Evolutionary conservation across 495 filamentous ascomycete genomes (phyloP).

Genomic region (Neurospora sp.): DNA sequence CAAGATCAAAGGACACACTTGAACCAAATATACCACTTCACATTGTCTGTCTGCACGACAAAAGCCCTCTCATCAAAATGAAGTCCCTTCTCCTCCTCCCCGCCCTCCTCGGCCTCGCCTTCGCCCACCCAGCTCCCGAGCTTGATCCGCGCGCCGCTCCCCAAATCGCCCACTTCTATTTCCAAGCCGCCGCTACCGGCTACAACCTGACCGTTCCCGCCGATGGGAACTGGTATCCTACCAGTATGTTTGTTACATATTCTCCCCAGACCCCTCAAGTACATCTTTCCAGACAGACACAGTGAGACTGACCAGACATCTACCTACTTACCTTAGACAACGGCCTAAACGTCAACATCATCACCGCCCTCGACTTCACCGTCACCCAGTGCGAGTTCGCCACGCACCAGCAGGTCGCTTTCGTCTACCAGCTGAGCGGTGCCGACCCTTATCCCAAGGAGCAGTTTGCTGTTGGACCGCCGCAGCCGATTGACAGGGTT

Average conservation of each 20-base stretch:
- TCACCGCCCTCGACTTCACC: slow-evolving; percentile 22
- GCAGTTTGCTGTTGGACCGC: slow-evolving; percentile 22
- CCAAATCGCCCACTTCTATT: slow-evolving; percentile 20
- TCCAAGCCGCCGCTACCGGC: slow-evolving; percentile 18
- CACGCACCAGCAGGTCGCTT: slow-evolving; percentile 9
- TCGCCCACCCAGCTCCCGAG: slow-evolving; percentile 3
- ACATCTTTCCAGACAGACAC: too few species aligned
- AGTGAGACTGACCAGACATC: not conserved
- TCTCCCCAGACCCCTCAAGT: not conserved
- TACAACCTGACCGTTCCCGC: slow-evolving; percentile 20
- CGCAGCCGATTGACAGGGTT: slow-evolving; percentile 16
- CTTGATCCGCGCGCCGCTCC: slow-evolving; percentile 10
- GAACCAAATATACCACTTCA: not conserved
- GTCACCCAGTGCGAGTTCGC: slow-evolving; percentile 15
- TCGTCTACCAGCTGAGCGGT: slow-evolving; percentile 5
- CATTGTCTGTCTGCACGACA: not conserved
- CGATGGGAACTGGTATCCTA: slow-evolving; percentile 13
- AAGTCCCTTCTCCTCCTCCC: slow-evolving; percentile 6
- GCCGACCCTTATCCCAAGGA: slow-evolving; percentile 9
- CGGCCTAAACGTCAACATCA: slow-evolving; percentile 16
- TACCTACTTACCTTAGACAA: slow-evolving; percentile 9
- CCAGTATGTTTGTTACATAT: slow-evolving; percentile 7
- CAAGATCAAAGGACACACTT: not conserved
- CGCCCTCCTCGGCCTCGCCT: slow-evolving; percentile 4
- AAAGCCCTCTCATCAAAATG: not conserved